Conservation (phyloP, 805 yeast species). For the Teunomyces funiuensis region DNA sequence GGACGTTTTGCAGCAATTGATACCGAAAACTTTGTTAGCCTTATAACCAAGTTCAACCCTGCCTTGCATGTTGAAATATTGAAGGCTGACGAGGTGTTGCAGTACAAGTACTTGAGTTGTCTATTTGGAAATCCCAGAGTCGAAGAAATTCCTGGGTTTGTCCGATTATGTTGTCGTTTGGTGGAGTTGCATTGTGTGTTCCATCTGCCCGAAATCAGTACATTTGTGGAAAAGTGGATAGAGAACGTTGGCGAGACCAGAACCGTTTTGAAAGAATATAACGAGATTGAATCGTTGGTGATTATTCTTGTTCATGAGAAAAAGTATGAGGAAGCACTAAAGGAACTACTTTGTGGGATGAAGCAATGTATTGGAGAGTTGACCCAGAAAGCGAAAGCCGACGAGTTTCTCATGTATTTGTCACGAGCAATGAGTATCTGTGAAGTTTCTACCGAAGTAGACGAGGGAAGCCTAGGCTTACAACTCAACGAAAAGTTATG, state of each 20-base stretch:
- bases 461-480: slow-evolving; percentile 8
- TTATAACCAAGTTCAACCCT: slow-evolving; percentile 39
- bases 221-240: slow-evolving; percentile 15
- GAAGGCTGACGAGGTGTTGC: slow-evolving; percentile 18
- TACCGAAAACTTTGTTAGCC: slow-evolving; percentile 31
- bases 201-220: slow-evolving; percentile 14
- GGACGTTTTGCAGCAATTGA: slow-evolving; percentile 25
- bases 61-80: slow-evolving; percentile 39
- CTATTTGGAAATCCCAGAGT: slow-evolving; percentile 20
- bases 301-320: slow-evolving; percentile 23
- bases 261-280: slow-evolving; percentile 18
- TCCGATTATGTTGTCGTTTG: slow-evolving; percentile 18
- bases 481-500: slow-evolving; percentile 27
- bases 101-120: slow-evolving; percentile 30
- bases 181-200: slow-evolving; percentile 23
- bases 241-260: neutral
- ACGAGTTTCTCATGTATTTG: slow-evolving; percentile 32
- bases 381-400: slow-evolving; percentile 13
- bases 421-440: slow-evolving; percentile 32
- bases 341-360: slow-evolving; percentile 21
- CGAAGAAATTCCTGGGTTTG: slow-evolving; percentile 6
- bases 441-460: slow-evolving; percentile 16
- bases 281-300: slow-evolving; percentile 32
- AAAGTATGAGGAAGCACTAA: slow-evolving; percentile 30
- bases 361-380: slow-evolving; percentile 16